A percentile compares a stretch with the other conserved stretches of the same genome.
Evolutionary conservation across 306 rosid species (phyloP).

Genomic region (Arachis stenosperma): DNA sequence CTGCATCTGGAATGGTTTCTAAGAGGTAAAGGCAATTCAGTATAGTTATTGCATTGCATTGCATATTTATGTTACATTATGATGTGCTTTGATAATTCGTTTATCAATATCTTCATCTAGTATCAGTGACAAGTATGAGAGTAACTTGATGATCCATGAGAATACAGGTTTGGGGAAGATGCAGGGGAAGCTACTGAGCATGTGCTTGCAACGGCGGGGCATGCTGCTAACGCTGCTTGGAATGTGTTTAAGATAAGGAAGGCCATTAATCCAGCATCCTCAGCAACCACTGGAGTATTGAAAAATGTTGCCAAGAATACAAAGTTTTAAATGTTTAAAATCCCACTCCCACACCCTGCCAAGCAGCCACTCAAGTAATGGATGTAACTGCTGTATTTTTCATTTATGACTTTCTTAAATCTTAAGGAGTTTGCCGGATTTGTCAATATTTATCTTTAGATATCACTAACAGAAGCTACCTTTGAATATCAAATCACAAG

Average conservation of each 20-base stretch:
- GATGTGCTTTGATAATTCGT: not conserved
- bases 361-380: no score
- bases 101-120: not conserved
- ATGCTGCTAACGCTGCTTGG: slow-evolving; percentile 80
- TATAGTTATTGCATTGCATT: slow-evolving; percentile 1
- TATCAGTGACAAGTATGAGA: slow-evolving; percentile 4
- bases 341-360: not conserved
- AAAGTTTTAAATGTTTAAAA: not conserved
- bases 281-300: slow-evolving; percentile 60
- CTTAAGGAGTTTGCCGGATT: no score
- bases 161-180: slow-evolving; percentile 70
- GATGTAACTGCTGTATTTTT: no score
- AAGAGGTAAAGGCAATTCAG: slow-evolving; percentile 53
- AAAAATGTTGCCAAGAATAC: slow-evolving; percentile 55
- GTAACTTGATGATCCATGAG: no score
- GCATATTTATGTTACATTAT: not conserved
- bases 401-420: no score
- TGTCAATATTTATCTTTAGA: not conserved
- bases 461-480: not conserved
- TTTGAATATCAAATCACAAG: not conserved
- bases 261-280: slow-evolving; percentile 81
- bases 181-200: slow-evolving; percentile 89
- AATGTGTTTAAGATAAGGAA: slow-evolving; percentile 79
- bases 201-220: slow-evolving; percentile 81
- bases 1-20: slow-evolving; percentile 68